phyloP scores from a whole-genome alignment of 1,139 yeast genomes.

The Debaryomyces fabryi region DNA sequence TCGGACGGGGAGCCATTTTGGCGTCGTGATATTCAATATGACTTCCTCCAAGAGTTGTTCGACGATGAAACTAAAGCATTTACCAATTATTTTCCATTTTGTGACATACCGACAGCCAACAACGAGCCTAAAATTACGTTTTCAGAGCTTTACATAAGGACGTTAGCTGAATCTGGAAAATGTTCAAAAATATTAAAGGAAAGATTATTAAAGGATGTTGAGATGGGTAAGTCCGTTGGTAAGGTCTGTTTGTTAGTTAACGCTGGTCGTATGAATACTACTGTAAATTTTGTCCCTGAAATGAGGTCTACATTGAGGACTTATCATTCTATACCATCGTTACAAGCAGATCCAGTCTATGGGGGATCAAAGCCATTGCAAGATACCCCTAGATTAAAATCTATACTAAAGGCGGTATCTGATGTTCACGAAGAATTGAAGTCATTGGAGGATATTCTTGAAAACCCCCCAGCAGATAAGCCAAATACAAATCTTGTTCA shows the following conservation, averaged over 20 bases:
- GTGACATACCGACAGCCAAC: slow-evolving; percentile 37
- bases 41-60: slow-evolving; percentile 68
- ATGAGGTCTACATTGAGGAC: slow-evolving; percentile 93
- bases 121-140: slow-evolving; percentile 64
- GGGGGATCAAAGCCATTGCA: slow-evolving; percentile 74
- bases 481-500: slow-evolving; percentile 68
- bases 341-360: slow-evolving; percentile 66
- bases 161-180: slow-evolving; percentile 81
- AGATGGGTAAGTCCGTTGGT: slow-evolving; percentile 71
- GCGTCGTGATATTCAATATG: slow-evolving; percentile 86
- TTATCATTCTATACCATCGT: slow-evolving; percentile 88
- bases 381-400: slow-evolving; percentile 91
- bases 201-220: slow-evolving; percentile 63
- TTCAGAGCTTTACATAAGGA: slow-evolving; percentile 81
- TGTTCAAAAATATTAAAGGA: slow-evolving; percentile 84
- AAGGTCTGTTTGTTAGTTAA: slow-evolving; percentile 86
- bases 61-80: slow-evolving; percentile 67
- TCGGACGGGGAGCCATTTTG: slow-evolving; percentile 92
- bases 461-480: slow-evolving; percentile 30
- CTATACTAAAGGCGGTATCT: slow-evolving; percentile 80
- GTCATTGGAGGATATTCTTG: slow-evolving; percentile 51
- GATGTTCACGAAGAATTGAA: slow-evolving; percentile 46
- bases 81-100: slow-evolving; percentile 54
- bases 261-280: slow-evolving; percentile 92
- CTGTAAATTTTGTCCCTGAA: slow-evolving; percentile 93